phyloP scores from a whole-genome alignment of 1,284 basidiomycete species.

The Baeospora myosura region DNA sequence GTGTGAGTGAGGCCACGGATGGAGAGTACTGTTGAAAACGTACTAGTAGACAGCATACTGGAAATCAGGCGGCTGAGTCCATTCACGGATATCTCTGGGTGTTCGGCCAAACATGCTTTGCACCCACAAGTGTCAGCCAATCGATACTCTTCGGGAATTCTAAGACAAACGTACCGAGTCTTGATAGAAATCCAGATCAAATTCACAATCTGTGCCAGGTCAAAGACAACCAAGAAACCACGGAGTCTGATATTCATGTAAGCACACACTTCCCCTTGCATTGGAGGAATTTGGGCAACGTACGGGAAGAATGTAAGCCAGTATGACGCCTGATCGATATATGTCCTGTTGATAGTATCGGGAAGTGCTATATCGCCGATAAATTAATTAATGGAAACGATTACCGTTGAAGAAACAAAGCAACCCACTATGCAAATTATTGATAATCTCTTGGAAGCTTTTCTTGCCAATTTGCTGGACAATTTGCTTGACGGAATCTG shows the following conservation, averaged over 20 bases:
- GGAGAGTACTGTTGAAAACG: conserved; percentile 22
- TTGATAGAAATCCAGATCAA: conserved; percentile 82
- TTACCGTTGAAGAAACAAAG: background rate
- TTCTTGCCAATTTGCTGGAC: conserved; percentile 65
- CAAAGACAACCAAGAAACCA: conserved; percentile 90
- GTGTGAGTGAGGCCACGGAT: background rate
- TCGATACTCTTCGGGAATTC: background rate
- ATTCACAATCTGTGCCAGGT: conserved; percentile 92
- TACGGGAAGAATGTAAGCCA: conserved; percentile 95
- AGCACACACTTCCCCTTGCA: background rate
- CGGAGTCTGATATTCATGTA: conserved; percentile 51
- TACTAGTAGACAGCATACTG: conserved; percentile 88
- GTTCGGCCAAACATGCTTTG: conserved; percentile 85
- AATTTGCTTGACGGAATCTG: conserved; percentile 62
- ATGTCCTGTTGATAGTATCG: conserved; percentile 67
- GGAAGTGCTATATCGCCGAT: conserved; percentile 59
- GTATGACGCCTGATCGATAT: conserved; percentile 79
- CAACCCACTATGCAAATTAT: conserved; percentile 56
- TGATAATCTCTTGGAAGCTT: conserved; percentile 61
- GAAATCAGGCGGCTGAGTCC: conserved; percentile 92
- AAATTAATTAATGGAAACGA: conserved; percentile 4
- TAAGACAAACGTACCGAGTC: conserved; percentile 30
- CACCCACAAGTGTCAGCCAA: background rate
- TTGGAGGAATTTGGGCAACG: conserved; percentile 21
- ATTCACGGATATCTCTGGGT: conserved; percentile 91